Evolutionary conservation across 2,329 filamentous ascomycete species (phyloP).

Genomic region (Penicillium sp.): DNA sequence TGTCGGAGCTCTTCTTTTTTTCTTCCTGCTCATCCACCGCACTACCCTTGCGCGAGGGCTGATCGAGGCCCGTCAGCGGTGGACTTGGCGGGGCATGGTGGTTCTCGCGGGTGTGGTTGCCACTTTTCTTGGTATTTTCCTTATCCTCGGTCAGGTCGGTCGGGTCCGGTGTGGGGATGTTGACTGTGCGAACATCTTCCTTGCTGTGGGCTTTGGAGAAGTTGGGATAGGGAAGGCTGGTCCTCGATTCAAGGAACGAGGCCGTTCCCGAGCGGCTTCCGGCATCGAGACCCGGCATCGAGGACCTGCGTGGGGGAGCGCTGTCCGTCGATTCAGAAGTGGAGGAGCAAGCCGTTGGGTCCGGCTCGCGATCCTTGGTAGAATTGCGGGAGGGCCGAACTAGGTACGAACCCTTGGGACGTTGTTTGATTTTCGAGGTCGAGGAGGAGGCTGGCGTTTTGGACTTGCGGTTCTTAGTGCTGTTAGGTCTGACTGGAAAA

Average conservation of each 20-base stretch:
- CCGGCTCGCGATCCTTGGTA: slow-evolving; percentile 34
- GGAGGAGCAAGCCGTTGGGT: slow-evolving; percentile 28
- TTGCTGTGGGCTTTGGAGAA: slow-evolving; percentile 92
- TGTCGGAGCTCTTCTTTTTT: slow-evolving; percentile 33
- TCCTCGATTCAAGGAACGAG: slow-evolving; percentile 43
- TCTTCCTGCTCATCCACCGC: slow-evolving; percentile 28
- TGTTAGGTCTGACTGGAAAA: slow-evolving; percentile 37
- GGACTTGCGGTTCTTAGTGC: slow-evolving; percentile 29
- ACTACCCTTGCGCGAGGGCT: slow-evolving; percentile 36
- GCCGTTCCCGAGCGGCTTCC: slow-evolving; percentile 31
- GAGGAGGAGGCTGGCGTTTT: slow-evolving; percentile 22
- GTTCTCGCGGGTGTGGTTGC: slow-evolving; percentile 24
- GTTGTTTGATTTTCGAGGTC: slow-evolving; percentile 27
- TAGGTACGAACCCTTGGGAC: slow-evolving; percentile 30
- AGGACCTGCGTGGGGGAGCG: slow-evolving; percentile 36
- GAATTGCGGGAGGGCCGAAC: slow-evolving; percentile 29
- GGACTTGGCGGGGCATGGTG: slow-evolving; percentile 46
- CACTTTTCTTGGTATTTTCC: slow-evolving; percentile 37
- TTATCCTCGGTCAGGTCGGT: slow-evolving; percentile 59
- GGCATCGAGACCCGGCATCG: slow-evolving; percentile 52
- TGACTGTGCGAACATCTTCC: slow-evolving; percentile 61
- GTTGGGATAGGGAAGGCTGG: slow-evolving; percentile 66
- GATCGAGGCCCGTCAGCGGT: slow-evolving; percentile 45
- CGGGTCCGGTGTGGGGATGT: slow-evolving; percentile 63
- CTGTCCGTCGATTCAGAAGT: slow-evolving; percentile 25